A percentile compares a stretch with the other conserved stretches of the same genome.
phyloP scores from a whole-genome alignment of 257 asterid species.

The Fraxinus excelsior region DNA sequence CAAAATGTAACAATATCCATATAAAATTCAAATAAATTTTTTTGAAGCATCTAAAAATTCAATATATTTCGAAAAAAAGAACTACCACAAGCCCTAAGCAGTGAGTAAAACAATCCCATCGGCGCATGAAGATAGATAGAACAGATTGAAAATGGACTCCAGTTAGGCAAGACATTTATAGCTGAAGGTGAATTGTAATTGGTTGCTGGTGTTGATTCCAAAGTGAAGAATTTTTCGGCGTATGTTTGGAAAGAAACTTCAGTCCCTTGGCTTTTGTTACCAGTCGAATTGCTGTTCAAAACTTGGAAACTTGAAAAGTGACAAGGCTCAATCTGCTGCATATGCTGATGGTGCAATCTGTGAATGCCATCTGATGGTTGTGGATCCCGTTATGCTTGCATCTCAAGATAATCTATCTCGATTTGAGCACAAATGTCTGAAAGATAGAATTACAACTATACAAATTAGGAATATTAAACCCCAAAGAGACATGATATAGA shows the following conservation, averaged over 20 bases:
- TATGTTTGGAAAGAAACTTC: constrained; percentile 51
- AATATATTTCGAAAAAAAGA: too few species aligned
- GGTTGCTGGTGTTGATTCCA: too few species aligned
- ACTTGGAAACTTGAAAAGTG: constrained; percentile 46
- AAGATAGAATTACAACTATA: neutral
- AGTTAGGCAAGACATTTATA: constrained; percentile 55
- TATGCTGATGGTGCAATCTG: constrained; percentile 48
- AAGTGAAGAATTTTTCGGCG: constrained; percentile 66
- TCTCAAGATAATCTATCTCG: constrained; percentile 32
- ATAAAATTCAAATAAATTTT: too few species aligned
- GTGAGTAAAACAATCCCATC: too few species aligned
- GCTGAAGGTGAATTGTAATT: too few species aligned
- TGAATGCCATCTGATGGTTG: constrained; percentile 50
- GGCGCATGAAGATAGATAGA: too few species aligned
- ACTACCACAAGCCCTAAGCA: too few species aligned
- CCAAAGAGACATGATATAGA: too few species aligned
- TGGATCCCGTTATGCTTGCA: constrained; percentile 68
- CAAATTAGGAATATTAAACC: neutral
- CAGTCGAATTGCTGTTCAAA: constrained; percentile 53
- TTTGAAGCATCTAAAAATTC: too few species aligned
- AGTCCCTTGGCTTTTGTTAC: constrained; percentile 50
- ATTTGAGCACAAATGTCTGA: neutral
- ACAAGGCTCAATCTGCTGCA: constrained; percentile 48
- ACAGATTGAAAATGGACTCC: constrained; percentile 80
- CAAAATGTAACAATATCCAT: too few species aligned